Base-by-base conservation (phyloP, 2,329 filamentous ascomycete species). In the Paraphoma sp. region DNA sequence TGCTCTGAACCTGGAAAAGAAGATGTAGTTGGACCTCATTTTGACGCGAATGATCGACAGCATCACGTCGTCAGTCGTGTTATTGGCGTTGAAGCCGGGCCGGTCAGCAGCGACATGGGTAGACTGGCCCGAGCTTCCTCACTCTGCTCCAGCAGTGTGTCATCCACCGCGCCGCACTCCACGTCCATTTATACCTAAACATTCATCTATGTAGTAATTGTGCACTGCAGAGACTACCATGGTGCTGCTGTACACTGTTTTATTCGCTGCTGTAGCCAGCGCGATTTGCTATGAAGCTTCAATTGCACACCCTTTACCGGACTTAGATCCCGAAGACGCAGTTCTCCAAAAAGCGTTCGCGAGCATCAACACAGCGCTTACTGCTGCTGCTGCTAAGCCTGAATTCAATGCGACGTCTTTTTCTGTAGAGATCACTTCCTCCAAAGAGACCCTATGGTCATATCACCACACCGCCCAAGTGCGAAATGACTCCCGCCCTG, bases 341-440 rank as follows among this genome's bases (percentile, higher is more conserved):
- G 36, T 70, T 2, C 65, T 77, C 6, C 53, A 65, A 48, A 40
- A 68, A 40, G 71, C 72, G 23, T 76, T 78, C 45, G 55, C 63
- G 1, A 43, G 60, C n/a, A 70, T 80, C 47, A 58, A 65, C 29
- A 46, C 53, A 4, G 61, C 66, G 1, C 57, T 78, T 12, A 59
- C 60, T 1, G 57, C 62, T 7, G 51, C 71, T 9, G 58, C 74
- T 12, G 64, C 63, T n/a, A 64, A 58, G 6, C 62, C 70, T 6
- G 58, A 76, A 49, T 78, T 68, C 56, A 64, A 65, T 18, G 60
- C 68, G 31, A 72, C 72, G 3, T 80, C 78, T 1, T 78, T 77
- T 58, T 80, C 79, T 1, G 57, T 80, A 45, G 75, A 76, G 44
- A 58, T 80, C 16, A 80, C 78, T 1, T 79, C 78, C 1, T 65